phyloP scores from a whole-genome alignment of 805 yeast genomes.

The Spencermartinsiella europaea region DNA sequence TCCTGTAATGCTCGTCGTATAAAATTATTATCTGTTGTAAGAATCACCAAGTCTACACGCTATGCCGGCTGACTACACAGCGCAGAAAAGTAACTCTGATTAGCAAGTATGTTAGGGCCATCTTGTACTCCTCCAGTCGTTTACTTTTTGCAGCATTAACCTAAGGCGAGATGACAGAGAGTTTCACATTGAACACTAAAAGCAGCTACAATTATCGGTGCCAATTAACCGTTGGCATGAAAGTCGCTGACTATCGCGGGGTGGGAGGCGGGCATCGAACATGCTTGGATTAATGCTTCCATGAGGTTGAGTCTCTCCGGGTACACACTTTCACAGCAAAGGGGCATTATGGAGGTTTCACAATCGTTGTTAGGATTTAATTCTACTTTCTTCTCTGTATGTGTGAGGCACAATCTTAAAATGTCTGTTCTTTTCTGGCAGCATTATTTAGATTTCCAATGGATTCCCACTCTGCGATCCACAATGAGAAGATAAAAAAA shows the following conservation, averaged over 20 bases:
- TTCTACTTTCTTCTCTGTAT: not conserved
- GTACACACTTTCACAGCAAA: too few species aligned
- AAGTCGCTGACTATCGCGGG: too few species aligned
- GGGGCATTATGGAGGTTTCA: not conserved
- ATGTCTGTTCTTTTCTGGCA: too few species aligned
- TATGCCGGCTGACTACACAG: too few species aligned
- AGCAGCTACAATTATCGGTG: not conserved
- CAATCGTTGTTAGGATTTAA: not conserved
- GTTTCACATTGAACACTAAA: not conserved
- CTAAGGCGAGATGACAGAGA: not conserved
- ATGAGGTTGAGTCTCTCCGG: too few species aligned
- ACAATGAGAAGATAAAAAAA: too few species aligned
- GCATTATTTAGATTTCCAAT: too few species aligned
- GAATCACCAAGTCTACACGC: not conserved
- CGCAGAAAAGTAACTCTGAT: not conserved
- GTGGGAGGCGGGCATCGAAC: too few species aligned
- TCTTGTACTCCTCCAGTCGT: not conserved
- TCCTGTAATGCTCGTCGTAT: too few species aligned
- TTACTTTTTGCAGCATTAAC: not conserved
- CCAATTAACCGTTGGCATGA: too few species aligned
- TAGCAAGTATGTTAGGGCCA: not conserved
- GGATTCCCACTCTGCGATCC: too few species aligned
- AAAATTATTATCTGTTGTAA: not conserved
- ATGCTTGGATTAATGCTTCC: too few species aligned
- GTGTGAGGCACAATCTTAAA: not conserved